These are phyloP conservation scores for Talaromyces pinophilus DNA, from an alignment of 2,329 filamentous ascomycete species.

Conservation along the genomic window DNA sequence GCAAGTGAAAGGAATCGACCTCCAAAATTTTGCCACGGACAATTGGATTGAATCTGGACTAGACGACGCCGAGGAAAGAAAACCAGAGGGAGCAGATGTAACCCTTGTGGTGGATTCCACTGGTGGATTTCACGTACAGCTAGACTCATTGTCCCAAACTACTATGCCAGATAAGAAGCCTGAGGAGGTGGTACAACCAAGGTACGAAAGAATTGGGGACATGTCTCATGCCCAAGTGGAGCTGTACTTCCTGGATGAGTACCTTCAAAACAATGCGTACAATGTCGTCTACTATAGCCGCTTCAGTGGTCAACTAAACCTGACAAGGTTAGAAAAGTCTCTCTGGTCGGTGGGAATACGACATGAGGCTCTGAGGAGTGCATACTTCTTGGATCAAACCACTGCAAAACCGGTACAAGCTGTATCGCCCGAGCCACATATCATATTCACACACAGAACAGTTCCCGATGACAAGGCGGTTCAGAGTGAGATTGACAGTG, in stretches of 20 bases:
- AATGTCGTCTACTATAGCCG: slow-evolving; percentile 22
- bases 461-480: slow-evolving; percentile 25
- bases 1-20: neutral
- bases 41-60: neutral
- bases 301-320: slow-evolving; percentile 3
- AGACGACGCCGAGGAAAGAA: neutral
- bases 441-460: slow-evolving; percentile 1
- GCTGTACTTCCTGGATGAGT: slow-evolving; percentile 12
- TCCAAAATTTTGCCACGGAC: no score
- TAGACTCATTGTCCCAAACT: no score
- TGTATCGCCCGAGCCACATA: neutral
- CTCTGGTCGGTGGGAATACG: neutral
- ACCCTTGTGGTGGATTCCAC: neutral
- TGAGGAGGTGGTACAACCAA: slow-evolving; percentile 29
- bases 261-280: slow-evolving; percentile 11
- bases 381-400: slow-evolving; percentile 1
- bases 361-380: slow-evolving; percentile 8
- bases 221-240: slow-evolving; percentile 22
- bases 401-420: neutral
- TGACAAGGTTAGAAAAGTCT: neutral
- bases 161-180: no score
- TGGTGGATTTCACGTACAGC: no score
- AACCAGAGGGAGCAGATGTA: neutral
- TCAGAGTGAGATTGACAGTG: slow-evolving; percentile 21
- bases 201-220: neutral